phyloP scores from a whole-genome alignment of 2,329 filamentous ascomycete genomes.

The Helicocarpus griseus region DNA sequence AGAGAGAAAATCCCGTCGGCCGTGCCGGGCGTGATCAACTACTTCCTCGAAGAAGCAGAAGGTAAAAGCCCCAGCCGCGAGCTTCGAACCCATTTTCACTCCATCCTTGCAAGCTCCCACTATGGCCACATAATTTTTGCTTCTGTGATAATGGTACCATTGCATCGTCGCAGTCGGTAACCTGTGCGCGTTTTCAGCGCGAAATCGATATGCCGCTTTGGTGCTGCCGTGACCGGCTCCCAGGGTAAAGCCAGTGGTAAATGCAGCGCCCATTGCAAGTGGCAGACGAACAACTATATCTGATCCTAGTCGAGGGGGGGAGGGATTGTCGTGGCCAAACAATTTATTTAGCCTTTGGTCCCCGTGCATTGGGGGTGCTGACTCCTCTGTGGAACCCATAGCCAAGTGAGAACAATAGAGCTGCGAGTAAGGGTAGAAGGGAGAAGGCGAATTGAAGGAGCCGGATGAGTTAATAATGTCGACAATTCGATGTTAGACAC shows the following conservation, averaged over 20 bases:
- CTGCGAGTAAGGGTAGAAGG: not conserved
- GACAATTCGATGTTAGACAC: not conserved
- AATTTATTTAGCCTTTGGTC: conserved; percentile 7
- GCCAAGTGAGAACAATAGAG: conserved; percentile 9
- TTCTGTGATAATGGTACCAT: conserved; percentile 99
- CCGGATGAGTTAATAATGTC: not conserved
- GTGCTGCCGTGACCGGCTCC: conserved; percentile 65
- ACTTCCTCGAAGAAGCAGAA: conserved; percentile 80
- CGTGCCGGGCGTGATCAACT: conserved; percentile 56
- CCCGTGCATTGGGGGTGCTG: not conserved
- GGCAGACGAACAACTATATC: conserved; percentile 57
- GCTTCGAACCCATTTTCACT: conserved; percentile 58
- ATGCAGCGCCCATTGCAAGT: conserved; percentile 53
- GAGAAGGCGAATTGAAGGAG: not conserved
- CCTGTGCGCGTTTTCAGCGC: conserved; percentile 92
- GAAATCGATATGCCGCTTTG: conserved; percentile 70
- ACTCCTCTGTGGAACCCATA: conserved; percentile 4
- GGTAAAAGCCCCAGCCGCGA: conserved; percentile 62
- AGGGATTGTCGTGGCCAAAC: conserved; percentile 28
- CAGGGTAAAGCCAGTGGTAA: conserved; percentile 58
- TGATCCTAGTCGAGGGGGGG: conserved; percentile 46
- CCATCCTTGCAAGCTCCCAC: conserved; percentile 72
- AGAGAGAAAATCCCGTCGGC: conserved; percentile 63
- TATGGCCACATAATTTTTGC: conserved; percentile 84
- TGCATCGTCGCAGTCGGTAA: conserved; percentile 71